phyloP scores from a whole-genome alignment of 495 filamentous ascomycete genomes.

The Lineolata rhizophorae region DNA sequence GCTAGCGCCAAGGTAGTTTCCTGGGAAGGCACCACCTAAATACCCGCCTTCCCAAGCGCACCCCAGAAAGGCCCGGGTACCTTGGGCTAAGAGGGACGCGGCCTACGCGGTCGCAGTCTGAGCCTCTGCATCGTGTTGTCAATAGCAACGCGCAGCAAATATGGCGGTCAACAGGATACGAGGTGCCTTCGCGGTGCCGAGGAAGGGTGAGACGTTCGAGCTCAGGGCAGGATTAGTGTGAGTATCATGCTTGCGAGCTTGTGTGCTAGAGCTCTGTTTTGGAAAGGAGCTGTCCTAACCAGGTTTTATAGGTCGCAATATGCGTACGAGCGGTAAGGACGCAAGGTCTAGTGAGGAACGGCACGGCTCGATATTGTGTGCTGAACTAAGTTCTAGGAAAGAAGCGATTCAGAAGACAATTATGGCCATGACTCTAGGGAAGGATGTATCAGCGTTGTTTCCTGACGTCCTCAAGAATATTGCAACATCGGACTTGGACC shows the following conservation, averaged over 20 bases:
- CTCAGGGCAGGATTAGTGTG: conserved; percentile 83
- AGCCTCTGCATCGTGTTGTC: too few species aligned
- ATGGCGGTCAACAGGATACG: conserved; percentile 95
- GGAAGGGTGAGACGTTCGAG: conserved; percentile 97
- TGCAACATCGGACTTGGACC: conserved; percentile 80
- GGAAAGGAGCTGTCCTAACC: too few species aligned
- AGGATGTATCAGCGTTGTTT: conserved; percentile 94
- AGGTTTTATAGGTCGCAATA: conserved; percentile 53
- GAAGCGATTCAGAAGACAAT: conserved; percentile 99
- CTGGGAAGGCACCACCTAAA: too few species aligned
- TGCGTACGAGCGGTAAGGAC: conserved; percentile 72
- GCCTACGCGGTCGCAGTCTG: too few species aligned
- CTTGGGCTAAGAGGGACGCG: too few species aligned
- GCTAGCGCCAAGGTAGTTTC: too few species aligned
- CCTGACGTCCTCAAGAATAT: conserved; percentile 99
- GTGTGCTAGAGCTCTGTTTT: too few species aligned
- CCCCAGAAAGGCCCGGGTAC: too few species aligned
- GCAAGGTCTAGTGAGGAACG: not conserved
- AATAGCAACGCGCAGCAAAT: conserved; percentile 9
- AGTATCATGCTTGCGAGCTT: too few species aligned
- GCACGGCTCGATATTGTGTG: not conserved
- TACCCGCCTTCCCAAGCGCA: too few species aligned
- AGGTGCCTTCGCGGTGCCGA: conserved; percentile 74
- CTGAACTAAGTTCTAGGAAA: conserved; percentile 32
- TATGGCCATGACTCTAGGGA: conserved; percentile 97